These are phyloP conservation scores for Lenwebbia sp. DNA, from an alignment of 345 rosid genomes.

Conservation along the genomic window DNA sequence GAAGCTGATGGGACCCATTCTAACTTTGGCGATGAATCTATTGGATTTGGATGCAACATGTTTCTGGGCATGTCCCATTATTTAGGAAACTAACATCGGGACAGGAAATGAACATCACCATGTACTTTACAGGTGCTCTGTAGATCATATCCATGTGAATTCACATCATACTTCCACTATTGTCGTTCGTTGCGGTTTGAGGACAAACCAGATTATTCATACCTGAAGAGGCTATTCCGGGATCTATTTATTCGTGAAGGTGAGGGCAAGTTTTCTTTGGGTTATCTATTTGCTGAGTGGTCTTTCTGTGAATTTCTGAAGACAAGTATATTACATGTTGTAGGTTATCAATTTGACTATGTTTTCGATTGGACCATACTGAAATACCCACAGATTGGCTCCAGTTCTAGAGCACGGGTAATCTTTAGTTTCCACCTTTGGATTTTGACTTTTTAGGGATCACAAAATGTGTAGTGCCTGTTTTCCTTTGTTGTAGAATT, in stretches of 20 bases:
- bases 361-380: conserved; percentile 92
- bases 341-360: conserved; percentile 88
- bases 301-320: background rate
- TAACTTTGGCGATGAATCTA: background rate
- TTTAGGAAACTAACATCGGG: background rate
- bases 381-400: conserved; percentile 77
- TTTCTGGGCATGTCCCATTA: background rate
- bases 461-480: background rate
- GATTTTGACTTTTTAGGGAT: background rate
- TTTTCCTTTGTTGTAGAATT: background rate
- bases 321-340: conserved; percentile 7
- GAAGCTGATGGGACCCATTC: background rate
- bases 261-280: conserved; percentile 6
- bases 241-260: conserved; percentile 95
- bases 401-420: conserved; percentile 75
- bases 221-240: conserved; percentile 85
- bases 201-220: conserved; percentile 95
- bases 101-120: background rate
- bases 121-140: conserved; percentile 55
- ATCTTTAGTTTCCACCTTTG: conserved; percentile 8
- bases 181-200: conserved; percentile 94
- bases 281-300: background rate
- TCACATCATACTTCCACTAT: conserved; percentile 90
- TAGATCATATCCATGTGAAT: conserved; percentile 78
- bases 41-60: background rate